Evolutionary conservation across 441 rosid genomes (phyloP), one percentile per base, ranked within the genome.

Genomic region (Arabidopsis lyrata): DNA sequence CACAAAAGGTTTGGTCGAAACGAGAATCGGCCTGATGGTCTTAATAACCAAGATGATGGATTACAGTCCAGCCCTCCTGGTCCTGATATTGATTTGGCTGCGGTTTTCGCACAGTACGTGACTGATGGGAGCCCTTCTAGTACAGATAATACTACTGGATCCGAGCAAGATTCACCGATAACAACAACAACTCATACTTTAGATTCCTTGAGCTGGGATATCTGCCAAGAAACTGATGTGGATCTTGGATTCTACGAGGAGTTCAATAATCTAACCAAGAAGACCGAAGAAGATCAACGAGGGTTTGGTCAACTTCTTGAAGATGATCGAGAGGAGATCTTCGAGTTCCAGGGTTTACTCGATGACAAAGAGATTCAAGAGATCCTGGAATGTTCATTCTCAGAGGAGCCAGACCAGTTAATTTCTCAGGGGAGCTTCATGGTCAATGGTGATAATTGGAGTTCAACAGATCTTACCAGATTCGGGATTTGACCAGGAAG

Each of bases 361-460:
- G 74, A 77, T 54, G 81, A 77, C 61, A 77, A 77, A 67, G 81
- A 77, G 55, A 77, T 77, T 47, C 81, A 66, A 72, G 81, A 77
- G 77, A 72, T 77, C n/a, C 14, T 77, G 11, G 74, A 66, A n/a
- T 66, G 81, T 24, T 67, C 81, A 45, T 72, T 77, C 74, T 38
- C 77, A 5, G 81, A 66, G 39, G 66, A 72, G 70, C 65, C 81
- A 66, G 60, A 54, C 38, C 65, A 77, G 49, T 62, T 66, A 2
- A 53, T 61, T 14, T 77, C 77, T 72, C 74, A 66, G 39, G 77
- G 65, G 49, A 66, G 74, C 41, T 72, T 77, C 70, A 61, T 77
- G 77, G 54, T 77, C 70, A 67, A 67, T 60, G 54, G 32, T 61
- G 77, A 77, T 72, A 47, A 72, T 66, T 77, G 77, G 77, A 72